Evolutionary conservation across 257 asterid species (phyloP), one percentile per base, ranked within the genome.

Genomic region (Solanum appendiculatum): DNA sequence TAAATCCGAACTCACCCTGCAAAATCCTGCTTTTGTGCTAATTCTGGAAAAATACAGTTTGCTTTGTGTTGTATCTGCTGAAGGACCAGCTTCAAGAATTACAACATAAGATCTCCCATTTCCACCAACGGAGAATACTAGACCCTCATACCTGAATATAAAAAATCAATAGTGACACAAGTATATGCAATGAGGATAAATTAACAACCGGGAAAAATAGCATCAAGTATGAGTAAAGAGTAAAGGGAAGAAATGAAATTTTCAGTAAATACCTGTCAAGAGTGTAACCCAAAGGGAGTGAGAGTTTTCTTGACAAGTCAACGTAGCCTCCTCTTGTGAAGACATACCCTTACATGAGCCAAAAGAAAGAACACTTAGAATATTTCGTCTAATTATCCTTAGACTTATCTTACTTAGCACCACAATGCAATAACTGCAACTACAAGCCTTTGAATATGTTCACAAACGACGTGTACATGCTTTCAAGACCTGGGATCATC

Each of bases 41-140:
- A 95, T 92, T 89, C 99, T 94, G 88, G 98, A 91, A 89, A 94
- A 97, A 91, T 97, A 95, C 91, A 92, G 72, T 89, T 89, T 97
- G 91, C 98, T 94, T 92, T 92, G 95, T 54, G 98, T 90, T 63
- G 92, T 90, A 74, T 95, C 98, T 34, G 96, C 94, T 60, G 89
- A 87, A 86, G 98, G 98, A 85, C 99, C 99, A 46, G 98, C 95
- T 89, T 97, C 98, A 85, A 97, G 98, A 89, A 97, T 95, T 40
- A 97, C 74, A 81, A 95, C 95, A 60, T 94, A 97, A 36, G 99
- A 92, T 87, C 99, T 93, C 87, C 99, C 99, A 89, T 97, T 97
- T 66, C 98, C 99, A 63, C 99, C 99, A 86, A 97, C 94, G 33
- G 99, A 97, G 90, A 95, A 93, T 84, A 97, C 93, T 37, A 97